Base-by-base conservation (phyloP, 768 basidiomycete genomes). In the Gymnopilus junonius region DNA sequence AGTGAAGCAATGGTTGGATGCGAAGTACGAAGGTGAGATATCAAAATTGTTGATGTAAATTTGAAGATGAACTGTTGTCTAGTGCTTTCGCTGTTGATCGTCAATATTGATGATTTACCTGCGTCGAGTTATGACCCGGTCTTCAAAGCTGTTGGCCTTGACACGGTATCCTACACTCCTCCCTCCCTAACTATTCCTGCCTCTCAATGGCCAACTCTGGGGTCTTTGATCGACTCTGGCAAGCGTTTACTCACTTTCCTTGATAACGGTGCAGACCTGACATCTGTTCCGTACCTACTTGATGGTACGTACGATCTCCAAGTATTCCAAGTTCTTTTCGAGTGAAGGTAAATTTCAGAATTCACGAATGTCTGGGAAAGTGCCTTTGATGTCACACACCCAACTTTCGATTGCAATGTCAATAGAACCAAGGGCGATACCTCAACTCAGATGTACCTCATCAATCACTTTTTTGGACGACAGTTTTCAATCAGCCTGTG, bases 321-420 rank as follows among this genome's bases (percentile, higher is more conserved):
- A 34, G 6, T 37, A 17, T 4, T 35, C 17, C 58, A 39, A 25
- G 25, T 45, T 20, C 53, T 51, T 12, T 54, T 23, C 54, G 64
- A 37, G 63, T 23, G n/a, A n/a, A n/a, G n/a, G 39, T 23, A 57
- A 59, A 58, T 43, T 32, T 4, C 67, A 94, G 94, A 96, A 74
- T 95, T 96, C 72, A 85, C 87, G 2, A 94, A 95, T 75, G 78
- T 96, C 34, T 97, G 94, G 93, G 95, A 97, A 77, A 89, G 91
- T 8, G 83, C 87, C 17, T 92, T 85, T 73, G 85, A 91, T 65
- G 80, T 90, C 11, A 81, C 82, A 25, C 82, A 86, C 69, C 71
- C 82, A 8, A 80, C 83, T 0, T 99, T 97, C 75, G 86, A 94
- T 67, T 99, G 97, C 78, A 83, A 80, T 40, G 90, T 95, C 58